Conservation (phyloP, 768 basidiomycete genomes). For the Auricularia sp. region DNA sequence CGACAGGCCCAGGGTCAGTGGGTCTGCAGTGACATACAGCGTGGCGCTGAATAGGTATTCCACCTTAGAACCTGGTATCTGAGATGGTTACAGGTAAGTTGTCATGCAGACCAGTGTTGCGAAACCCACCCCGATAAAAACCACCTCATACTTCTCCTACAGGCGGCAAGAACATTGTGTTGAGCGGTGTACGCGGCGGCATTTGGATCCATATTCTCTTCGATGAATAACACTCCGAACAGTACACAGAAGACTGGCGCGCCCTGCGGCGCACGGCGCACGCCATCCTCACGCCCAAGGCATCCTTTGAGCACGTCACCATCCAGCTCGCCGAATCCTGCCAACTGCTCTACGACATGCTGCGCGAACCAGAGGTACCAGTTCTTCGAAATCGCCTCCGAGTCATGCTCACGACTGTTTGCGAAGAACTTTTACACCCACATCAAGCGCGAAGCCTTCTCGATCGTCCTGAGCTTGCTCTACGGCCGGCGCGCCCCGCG, state of each 20-base stretch:
- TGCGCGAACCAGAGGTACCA: constrained; percentile 18
- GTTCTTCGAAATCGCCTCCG: not conserved
- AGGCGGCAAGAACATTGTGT: constrained; percentile 9
- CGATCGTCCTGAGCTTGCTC: constrained; percentile 21
- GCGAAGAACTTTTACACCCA: constrained; percentile 20
- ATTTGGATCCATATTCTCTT: too few species aligned
- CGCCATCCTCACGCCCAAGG: constrained; percentile 12
- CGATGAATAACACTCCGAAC: too few species aligned
- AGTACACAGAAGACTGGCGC: constrained; percentile 7
- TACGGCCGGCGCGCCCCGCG: constrained; percentile 24
- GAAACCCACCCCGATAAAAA: too few species aligned
- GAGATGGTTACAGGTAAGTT: constrained; percentile 10
- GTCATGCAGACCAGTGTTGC: too few species aligned
- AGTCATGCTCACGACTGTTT: not conserved
- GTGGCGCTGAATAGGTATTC: too few species aligned
- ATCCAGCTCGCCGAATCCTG: constrained; percentile 21
- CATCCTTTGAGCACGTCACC: constrained; percentile 12
- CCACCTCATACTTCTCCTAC: too few species aligned
- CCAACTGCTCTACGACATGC: constrained; percentile 22
- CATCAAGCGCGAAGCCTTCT: constrained; percentile 20
- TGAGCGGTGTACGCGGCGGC: constrained; percentile 1
- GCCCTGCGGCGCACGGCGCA: constrained; percentile 9
- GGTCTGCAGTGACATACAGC: too few species aligned
- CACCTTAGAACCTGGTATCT: constrained; percentile 9
- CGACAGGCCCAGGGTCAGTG: constrained; percentile 14